phyloP scores from a whole-genome alignment of 352 stramenopile species.

The Blastocystis sp. region DNA sequence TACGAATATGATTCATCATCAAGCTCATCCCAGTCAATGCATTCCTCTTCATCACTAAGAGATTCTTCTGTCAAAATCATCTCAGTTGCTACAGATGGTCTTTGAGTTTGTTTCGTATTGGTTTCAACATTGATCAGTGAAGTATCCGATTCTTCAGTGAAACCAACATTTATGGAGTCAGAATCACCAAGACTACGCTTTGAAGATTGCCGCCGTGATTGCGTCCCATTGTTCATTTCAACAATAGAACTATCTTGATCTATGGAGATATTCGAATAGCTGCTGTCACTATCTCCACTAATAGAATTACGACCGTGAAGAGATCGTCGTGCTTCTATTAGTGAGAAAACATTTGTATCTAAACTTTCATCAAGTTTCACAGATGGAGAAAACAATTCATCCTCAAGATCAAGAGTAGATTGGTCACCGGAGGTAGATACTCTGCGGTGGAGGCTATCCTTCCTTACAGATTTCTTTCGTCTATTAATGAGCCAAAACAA shows the following conservation, averaged over 20 bases:
- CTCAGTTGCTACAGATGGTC: neutral
- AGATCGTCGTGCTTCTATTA: slow-evolving; percentile 17
- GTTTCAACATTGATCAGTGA: neutral
- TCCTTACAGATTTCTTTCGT: neutral
- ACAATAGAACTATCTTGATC: neutral
- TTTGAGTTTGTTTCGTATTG: neutral
- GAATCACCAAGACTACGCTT: neutral
- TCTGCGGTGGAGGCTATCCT: slow-evolving; percentile 34
- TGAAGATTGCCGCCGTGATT: neutral
- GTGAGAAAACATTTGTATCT: neutral
- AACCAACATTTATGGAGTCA: neutral
- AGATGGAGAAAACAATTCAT: slow-evolving; percentile 44
- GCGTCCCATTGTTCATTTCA: neutral
- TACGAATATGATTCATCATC: slow-evolving; percentile 59
- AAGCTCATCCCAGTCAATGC: neutral
- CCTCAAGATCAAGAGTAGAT: slow-evolving; percentile 51
- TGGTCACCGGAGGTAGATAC: slow-evolving; percentile 53
- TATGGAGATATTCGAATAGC: slow-evolving; percentile 46
- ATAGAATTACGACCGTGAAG: neutral
- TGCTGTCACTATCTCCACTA: slow-evolving; percentile 33
- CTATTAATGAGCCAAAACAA: neutral
- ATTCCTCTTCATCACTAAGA: neutral
- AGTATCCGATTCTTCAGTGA: neutral
- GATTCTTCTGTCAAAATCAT: neutral
- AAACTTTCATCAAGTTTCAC: slow-evolving; percentile 37